Base-by-base conservation (phyloP, 192 early-diverging fungal genomes). In the Backusella australiensis region DNA sequence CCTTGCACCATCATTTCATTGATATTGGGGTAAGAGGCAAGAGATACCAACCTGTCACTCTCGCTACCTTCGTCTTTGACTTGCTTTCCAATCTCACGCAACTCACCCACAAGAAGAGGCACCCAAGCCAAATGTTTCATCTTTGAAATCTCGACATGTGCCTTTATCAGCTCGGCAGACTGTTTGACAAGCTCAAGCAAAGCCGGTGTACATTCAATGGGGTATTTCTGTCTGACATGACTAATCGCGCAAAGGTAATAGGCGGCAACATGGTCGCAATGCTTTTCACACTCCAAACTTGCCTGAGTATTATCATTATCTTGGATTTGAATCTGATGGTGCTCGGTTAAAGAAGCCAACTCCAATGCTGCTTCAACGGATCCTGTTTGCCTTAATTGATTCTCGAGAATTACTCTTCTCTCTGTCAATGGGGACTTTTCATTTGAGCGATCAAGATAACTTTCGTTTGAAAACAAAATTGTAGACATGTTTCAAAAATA, bases 41-140 rank as follows among this genome's bases (percentile, higher is more conserved):
- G 52, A 32, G 52, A 41, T 35, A 74, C 35, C 56, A 63, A 65
- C 66, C 35, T 41, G 15, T 74, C 53, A 21, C 19, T 29, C 23
- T 59, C 77, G 23, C 34, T 12, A 8, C 41, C n/a, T 29, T 78
- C 71, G 11, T 78, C 77, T 21, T 78, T 78, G 8, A 78, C 19
- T 34, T 42, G 56, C 53, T 78, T 78, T 15, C 69, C 77, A 44
- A 72, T 68, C 12, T 46, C 29, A 63, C 77, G 72, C 4, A 78
- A 52, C 14, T 69, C 52, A 12, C 41, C 59, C 3, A 71, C 69
- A 44, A 78, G 32, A 19, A 46, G 8, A 39, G 74, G 63, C 14
- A 67, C 19, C 63, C 74, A 67, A 34, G 63, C 29, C 4, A 44
- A 6, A 38, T 42, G 59, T 4, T 8, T 67, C 8, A 6, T 26